Base-by-base conservation (phyloP, 208 protist species). In the Acanthamoeba triangularis region DNA sequence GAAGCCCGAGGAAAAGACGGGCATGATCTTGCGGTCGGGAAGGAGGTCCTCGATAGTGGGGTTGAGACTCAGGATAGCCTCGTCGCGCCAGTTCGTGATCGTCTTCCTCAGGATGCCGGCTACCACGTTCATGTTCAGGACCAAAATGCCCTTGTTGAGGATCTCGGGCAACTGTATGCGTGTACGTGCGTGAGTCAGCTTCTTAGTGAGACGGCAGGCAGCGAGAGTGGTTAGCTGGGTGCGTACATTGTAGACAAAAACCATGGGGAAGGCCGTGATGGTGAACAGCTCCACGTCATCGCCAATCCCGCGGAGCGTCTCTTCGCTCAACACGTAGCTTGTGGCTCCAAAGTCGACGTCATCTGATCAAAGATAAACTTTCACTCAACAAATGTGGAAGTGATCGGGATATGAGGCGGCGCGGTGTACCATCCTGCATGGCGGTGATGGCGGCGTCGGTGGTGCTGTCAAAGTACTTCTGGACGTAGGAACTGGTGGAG, bases 401-500 rank as follows among this genome's bases (percentile, higher is more conserved):
- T 11, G 16, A 44, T n/a, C n/a, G n/a, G n/a, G 28, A 11, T 72
- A 1, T 30, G 18, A 8, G 63, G 14, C 8, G 13, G 30, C 25
- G 63, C 63, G 14, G 20, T 56, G n/a, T 85, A 85, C 76, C 76
- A 56, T 23, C 18, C 23, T 49, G 16, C 44, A 85, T 49, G 37
- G 76, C 16, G 16, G 20, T 28, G 76, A 85, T 85, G 41, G 76
- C 33, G 10, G 52, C 4, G 30, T 54, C 25, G 8, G 54, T 92
- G 85, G 59, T 92, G 63, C 37, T 44, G 44, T 65, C 54, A 28
- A 92, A 92, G 54, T 92, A 92, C 85, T 92, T 92, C 30, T 76
- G 54, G 3, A 52, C 33, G 28, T 69, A 92, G 16, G 14, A 69
- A n/a, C 63, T 92, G 4, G 85, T 76, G 30, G 54, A 65, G 56